Conservation (phyloP, 1,139 yeast species). For the Scheffersomyces quercinus region DNA sequence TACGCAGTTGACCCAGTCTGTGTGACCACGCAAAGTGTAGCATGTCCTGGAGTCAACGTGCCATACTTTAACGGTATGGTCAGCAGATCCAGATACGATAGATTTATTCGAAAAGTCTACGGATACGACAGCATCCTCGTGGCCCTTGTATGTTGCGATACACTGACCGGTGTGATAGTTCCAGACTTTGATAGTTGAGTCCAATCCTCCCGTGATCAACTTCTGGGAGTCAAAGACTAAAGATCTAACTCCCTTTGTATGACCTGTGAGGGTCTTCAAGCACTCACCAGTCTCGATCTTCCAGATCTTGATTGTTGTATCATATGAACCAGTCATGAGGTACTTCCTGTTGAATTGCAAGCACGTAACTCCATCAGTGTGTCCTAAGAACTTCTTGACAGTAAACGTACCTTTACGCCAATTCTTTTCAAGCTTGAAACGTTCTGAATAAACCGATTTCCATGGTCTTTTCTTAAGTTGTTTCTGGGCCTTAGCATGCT, state of each 20-base stretch:
- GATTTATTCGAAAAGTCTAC: slow-evolving; percentile 79
- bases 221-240: slow-evolving; percentile 85
- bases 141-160: slow-evolving; percentile 90
- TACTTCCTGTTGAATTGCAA: slow-evolving; percentile 76
- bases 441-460: slow-evolving; percentile 91
- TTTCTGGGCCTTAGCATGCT: slow-evolving; percentile 6
- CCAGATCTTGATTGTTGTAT: slow-evolving; percentile 88
- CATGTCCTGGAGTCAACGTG: slow-evolving; percentile 92
- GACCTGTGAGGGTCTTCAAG: slow-evolving; percentile 77
- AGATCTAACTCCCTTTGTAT: slow-evolving; percentile 80
- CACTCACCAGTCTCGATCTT: slow-evolving; percentile 77
- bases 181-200: slow-evolving; percentile 92
- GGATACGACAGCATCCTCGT: slow-evolving; percentile 79
- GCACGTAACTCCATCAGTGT: slow-evolving; percentile 82
- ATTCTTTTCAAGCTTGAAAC: slow-evolving; percentile 86
- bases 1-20: slow-evolving; percentile 89
- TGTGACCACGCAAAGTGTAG: slow-evolving; percentile 88
- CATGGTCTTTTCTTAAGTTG: slow-evolving; percentile 64
- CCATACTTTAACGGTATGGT: slow-evolving; percentile 91
- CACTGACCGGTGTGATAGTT: slow-evolving; percentile 93
- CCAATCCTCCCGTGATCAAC: slow-evolving; percentile 88
- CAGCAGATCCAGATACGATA: slow-evolving; percentile 93
- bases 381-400: slow-evolving; percentile 73
- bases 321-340: slow-evolving; percentile 89
- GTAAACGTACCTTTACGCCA: slow-evolving; percentile 85